A percentile compares a stretch with the other conserved stretches of the same genome.
Evolutionary conservation across 2,329 filamentous ascomycete species (phyloP).

Genomic region (Neospermospora avenae): DNA sequence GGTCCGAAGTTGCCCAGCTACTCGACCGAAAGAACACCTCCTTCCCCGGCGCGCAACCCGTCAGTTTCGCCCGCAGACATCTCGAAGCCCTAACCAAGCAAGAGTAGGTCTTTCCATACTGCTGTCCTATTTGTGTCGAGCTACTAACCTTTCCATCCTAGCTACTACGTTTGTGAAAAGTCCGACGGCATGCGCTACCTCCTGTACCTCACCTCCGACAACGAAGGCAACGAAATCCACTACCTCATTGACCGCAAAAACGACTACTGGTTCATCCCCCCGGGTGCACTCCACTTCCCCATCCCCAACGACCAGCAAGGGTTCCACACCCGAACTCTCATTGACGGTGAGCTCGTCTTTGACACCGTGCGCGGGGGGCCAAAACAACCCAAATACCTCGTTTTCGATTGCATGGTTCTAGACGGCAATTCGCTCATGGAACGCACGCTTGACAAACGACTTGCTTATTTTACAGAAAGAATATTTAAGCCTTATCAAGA

Average conservation of each 20-base stretch:
- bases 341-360: constrained; percentile 91
- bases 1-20: constrained; percentile 69
- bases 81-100: constrained; percentile 74
- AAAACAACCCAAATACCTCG: constrained; percentile 74
- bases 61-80: constrained; percentile 83
- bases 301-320: constrained; percentile 58
- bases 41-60: constrained; percentile 92
- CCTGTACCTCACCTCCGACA: constrained; percentile 76
- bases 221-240: constrained; percentile 63
- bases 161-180: constrained; percentile 97
- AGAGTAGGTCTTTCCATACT: constrained; percentile 53
- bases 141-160: constrained; percentile 35
- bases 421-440: constrained; percentile 74
- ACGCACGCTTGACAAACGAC: constrained; percentile 79
- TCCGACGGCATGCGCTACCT: constrained; percentile 94
- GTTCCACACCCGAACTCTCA: constrained; percentile 77
- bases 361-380: constrained; percentile 69
- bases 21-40: constrained; percentile 64
- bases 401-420: constrained; percentile 88
- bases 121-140: not conserved
- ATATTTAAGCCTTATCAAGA: constrained; percentile 69
- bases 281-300: constrained; percentile 74
- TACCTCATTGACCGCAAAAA: constrained; percentile 98
- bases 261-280: constrained; percentile 84
- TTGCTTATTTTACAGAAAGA: constrained; percentile 79